Evolutionary conservation across 164 flowering plant genomes (phyloP).

Genomic region (Echeveria elegans): DNA sequence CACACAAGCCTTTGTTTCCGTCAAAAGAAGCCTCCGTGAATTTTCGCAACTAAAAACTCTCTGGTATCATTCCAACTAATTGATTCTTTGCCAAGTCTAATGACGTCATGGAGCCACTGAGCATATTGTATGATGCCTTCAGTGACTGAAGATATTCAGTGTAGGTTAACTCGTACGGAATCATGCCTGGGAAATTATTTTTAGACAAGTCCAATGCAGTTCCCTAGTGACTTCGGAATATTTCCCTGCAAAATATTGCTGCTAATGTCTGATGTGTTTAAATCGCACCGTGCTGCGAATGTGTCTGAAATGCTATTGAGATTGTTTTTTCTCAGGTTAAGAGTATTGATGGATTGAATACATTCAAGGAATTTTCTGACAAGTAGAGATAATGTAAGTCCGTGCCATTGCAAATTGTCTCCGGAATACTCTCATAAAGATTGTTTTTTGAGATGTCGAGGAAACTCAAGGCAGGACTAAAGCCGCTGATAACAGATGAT

Average conservation of each 20-base stretch:
- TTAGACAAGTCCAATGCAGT: background rate
- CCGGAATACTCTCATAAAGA: background rate
- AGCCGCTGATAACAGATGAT: constrained; percentile 7
- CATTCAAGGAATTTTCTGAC: constrained; percentile 35
- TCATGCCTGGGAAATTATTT: background rate
- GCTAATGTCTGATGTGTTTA: background rate
- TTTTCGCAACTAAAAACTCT: background rate
- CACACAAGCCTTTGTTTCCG: constrained; percentile 2
- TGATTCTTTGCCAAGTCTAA: constrained; percentile 6
- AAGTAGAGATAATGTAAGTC: constrained; percentile 18
- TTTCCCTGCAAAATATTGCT: constrained; percentile 2
- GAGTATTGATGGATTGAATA: background rate
- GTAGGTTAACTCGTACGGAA: background rate
- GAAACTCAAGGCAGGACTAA: constrained; percentile 6
- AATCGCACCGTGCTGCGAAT: background rate
- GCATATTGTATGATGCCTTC: background rate
- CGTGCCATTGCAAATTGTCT: background rate
- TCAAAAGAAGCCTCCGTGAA: background rate
- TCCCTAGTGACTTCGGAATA: constrained; percentile 6
- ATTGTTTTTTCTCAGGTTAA: constrained; percentile 8
- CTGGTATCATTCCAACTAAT: background rate
- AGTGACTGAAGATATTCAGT: background rate
- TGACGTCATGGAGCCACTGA: background rate
- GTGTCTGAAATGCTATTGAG: constrained; percentile 1
- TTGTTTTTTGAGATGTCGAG: constrained; percentile 4